Evolutionary conservation across 345 rosid genomes (phyloP), one percentile per base, ranked within the genome.

Genomic region (Excoecaria agallocha): DNA sequence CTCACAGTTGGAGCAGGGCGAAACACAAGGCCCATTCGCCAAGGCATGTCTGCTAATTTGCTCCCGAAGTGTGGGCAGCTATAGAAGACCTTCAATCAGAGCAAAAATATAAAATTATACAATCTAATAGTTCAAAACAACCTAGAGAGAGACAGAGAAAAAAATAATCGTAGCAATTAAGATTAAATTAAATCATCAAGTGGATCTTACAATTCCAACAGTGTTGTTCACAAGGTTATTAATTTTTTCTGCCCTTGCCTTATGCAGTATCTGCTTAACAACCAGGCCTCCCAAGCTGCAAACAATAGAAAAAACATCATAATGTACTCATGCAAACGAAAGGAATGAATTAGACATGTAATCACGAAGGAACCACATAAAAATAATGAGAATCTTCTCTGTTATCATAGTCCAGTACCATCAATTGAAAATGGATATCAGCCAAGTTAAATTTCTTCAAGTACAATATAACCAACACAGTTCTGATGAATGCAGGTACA

Each of bases 51-150:
- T 56, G 99, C 99, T 70, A 95, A 86, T 79, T 89, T 93, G 87
- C 99, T 95, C 64, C 99, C 99, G 73, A 95, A 95, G 82, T 93
- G 98, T 61, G 98, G 99, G 79, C 96, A 95, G 84, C 98, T 95
- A 78, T 95, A 95, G 82, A 95, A 95, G 71, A 93, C 90, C 97
- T 95, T 87, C 78, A 78, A 84, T 43, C 68, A 82, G 19, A 45
- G 67, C 22, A 51, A 48, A 43, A 46, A 24, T 11, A 38, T 19
- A 68, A 61, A 5, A 68, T 70, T 55, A 68, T 66, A 63, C 73
- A 66, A 74, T 68, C 10, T 13, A 20, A 30, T 16, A 48, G n/a
- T 24, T 22, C 3, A 38, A 43, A 6, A 50, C 13, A 4, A 43
- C 57, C 25, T 16, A 63, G 37, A 25, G 3, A 62, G 56, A 9